phyloP scores from a whole-genome alignment of 2,329 filamentous ascomycete genomes.

The Coccinonectria pachysandricola region DNA sequence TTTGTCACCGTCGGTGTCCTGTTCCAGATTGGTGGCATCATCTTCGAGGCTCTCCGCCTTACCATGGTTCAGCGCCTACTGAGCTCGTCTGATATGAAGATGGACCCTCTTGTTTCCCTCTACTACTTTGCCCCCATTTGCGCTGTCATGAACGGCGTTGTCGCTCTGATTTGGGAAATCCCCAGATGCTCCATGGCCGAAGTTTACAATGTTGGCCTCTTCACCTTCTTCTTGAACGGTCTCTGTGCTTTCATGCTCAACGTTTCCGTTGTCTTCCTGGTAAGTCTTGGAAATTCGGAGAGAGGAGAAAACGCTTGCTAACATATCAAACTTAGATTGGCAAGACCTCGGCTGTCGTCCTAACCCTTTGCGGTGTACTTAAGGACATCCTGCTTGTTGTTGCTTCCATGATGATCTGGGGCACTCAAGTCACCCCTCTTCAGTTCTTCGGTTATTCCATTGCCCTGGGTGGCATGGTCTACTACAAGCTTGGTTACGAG shows the following conservation, averaged over 20 bases:
- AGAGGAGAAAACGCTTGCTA: no score
- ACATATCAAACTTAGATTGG: no score
- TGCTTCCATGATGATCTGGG: slow-evolving; percentile 74
- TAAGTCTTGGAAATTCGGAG: no score
- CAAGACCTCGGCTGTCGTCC: slow-evolving; percentile 76
- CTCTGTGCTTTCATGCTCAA: slow-evolving; percentile 72
- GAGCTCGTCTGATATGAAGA: slow-evolving; percentile 78
- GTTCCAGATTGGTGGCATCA: slow-evolving; percentile 67
- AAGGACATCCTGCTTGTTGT: slow-evolving; percentile 79
- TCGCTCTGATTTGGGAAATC: slow-evolving; percentile 65
- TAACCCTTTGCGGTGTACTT: slow-evolving; percentile 78
- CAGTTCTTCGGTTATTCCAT: slow-evolving; percentile 81
- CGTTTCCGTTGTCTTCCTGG: slow-evolving; percentile 76
- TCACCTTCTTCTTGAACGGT: slow-evolving; percentile 66
- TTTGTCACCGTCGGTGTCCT: slow-evolving; percentile 75
- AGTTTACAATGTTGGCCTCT: slow-evolving; percentile 61
- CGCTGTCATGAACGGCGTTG: slow-evolving; percentile 67
- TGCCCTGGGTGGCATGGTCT: slow-evolving; percentile 63
- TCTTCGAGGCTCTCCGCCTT: slow-evolving; percentile 73
- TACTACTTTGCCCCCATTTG: slow-evolving; percentile 87
- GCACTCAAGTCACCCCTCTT: slow-evolving; percentile 60
- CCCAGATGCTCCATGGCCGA: slow-evolving; percentile 59
- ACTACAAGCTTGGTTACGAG: slow-evolving; percentile 79
- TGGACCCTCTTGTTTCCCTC: slow-evolving; percentile 79
- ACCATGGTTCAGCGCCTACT: slow-evolving; percentile 78